A percentile compares a stretch with the other conserved stretches of the same genome.
These are phyloP conservation scores for Rubroboletus satanas DNA, from an alignment of 768 basidiomycete species.

Conservation along the genomic window DNA sequence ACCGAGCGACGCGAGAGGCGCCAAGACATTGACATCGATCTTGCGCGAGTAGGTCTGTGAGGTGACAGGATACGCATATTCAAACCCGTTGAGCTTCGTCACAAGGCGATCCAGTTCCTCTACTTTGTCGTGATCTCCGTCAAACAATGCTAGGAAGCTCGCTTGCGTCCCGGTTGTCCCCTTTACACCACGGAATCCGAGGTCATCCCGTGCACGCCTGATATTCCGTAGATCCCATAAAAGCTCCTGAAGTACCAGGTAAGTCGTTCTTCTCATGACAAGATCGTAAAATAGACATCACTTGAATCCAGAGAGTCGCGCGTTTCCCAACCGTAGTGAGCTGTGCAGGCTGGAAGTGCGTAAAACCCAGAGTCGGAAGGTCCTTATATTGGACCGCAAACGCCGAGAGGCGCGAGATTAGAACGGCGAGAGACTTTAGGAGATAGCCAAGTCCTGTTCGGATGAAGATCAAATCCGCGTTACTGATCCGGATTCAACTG, in stretches of 20 bases:
- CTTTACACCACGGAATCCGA: slow-evolving; percentile 97
- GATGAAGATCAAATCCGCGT: slow-evolving; percentile 97
- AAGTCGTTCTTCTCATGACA: not conserved
- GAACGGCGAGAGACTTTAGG: slow-evolving; percentile 79
- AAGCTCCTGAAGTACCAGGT: slow-evolving; percentile 56
- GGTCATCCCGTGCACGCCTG: slow-evolving; percentile 80
- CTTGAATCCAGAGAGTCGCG: slow-evolving; percentile 95
- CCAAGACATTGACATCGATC: slow-evolving; percentile 90
- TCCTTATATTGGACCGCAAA: slow-evolving; percentile 86
- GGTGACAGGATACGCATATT: slow-evolving; percentile 94
- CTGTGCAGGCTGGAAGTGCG: slow-evolving; percentile 98
- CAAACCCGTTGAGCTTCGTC: slow-evolving; percentile 87
- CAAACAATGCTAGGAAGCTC: slow-evolving; percentile 89
- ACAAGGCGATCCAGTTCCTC: slow-evolving; percentile 85
- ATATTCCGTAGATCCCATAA: slow-evolving; percentile 96
- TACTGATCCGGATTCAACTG: slow-evolving; percentile 47
- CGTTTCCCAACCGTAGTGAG: slow-evolving; percentile 97
- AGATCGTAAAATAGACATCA: slow-evolving; percentile 24
- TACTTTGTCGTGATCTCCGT: slow-evolving; percentile 94
- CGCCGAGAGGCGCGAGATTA: slow-evolving; percentile 81
- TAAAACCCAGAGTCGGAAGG: slow-evolving; percentile 94
- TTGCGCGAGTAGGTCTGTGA: slow-evolving; percentile 99
- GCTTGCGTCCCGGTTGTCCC: slow-evolving; percentile 99
- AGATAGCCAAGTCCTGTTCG: slow-evolving; percentile 82
- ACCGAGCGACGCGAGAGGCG: slow-evolving; percentile 84